phyloP scores from a whole-genome alignment of 2,329 filamentous ascomycete species.

The Hypoxylon sp. region DNA sequence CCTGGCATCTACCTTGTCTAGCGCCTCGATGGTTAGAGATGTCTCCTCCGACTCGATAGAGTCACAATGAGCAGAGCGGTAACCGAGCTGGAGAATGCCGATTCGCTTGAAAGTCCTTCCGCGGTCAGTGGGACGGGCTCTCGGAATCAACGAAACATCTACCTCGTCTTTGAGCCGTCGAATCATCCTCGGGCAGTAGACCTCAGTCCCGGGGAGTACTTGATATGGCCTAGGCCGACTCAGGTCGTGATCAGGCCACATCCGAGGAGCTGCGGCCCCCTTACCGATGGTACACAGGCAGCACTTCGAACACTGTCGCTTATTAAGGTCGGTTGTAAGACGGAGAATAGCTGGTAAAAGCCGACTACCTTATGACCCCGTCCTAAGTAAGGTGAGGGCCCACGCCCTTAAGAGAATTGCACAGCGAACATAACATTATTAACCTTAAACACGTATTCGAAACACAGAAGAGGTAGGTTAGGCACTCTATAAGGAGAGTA shows the following conservation, averaged over 20 bases:
- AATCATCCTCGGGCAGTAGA: slow-evolving; percentile 7
- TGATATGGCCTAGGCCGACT: slow-evolving; percentile 2
- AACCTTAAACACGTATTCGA: background rate
- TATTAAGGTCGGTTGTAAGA: slow-evolving; percentile 1
- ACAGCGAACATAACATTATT: background rate
- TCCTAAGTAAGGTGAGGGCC: background rate
- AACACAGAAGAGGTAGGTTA: background rate
- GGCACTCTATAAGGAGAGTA: too few species aligned
- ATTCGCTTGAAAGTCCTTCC: background rate
- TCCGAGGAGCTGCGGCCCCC: background rate
- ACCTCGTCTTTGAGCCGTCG: background rate
- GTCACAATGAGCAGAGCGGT: background rate
- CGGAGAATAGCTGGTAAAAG: slow-evolving; percentile 3
- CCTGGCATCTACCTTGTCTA: slow-evolving; percentile 1
- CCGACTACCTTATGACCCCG: background rate
- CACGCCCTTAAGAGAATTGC: background rate
- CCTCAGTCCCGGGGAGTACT: slow-evolving; percentile 1
- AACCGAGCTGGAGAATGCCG: slow-evolving; percentile 2
- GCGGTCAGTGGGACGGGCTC: background rate
- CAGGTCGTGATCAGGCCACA: slow-evolving; percentile 13
- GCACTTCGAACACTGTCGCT: background rate
- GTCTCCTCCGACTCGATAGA: background rate
- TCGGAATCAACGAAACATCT: background rate
- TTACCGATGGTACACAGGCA: background rate
- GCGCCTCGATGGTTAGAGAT: background rate